A percentile compares a stretch with the other conserved stretches of the same genome.
These are phyloP conservation scores for Krasilnikovozyma curviuscula DNA, from an alignment of 768 basidiomycete genomes.

Conservation along the genomic window DNA sequence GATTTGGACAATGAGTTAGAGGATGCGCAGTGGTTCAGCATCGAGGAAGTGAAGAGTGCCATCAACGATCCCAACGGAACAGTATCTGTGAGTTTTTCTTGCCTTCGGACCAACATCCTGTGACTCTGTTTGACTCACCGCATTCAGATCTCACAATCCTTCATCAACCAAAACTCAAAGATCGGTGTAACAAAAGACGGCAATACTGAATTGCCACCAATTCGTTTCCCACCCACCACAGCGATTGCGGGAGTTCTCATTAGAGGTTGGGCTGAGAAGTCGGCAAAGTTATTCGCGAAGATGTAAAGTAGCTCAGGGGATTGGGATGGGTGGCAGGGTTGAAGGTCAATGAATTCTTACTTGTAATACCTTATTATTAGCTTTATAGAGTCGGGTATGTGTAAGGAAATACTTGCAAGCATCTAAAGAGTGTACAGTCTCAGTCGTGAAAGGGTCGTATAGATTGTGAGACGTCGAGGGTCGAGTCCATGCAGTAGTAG, in stretches of 20 bases:
- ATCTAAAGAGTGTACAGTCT: no score
- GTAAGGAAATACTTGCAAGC: no score
- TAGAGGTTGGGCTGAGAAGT: slow-evolving; percentile 14
- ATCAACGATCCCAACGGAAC: slow-evolving; percentile 26
- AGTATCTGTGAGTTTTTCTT: slow-evolving; percentile 8
- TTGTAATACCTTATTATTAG: no score
- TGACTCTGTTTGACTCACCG: background rate
- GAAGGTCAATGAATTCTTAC: no score
- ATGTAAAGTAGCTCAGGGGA: no score
- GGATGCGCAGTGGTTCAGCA: slow-evolving; percentile 77
- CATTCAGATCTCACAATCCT: background rate
- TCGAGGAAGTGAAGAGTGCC: slow-evolving; percentile 47
- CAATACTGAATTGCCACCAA: background rate
- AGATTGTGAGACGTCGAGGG: no score
- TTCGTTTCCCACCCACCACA: slow-evolving; percentile 18
- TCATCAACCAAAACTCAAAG: background rate
- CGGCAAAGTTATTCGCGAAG: no score
- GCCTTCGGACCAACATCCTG: background rate
- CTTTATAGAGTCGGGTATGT: no score
- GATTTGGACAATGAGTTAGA: slow-evolving; percentile 94
- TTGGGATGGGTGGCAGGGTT: no score
- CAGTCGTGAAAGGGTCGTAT: no score
- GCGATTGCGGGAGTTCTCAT: slow-evolving; percentile 21
- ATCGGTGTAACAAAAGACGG: background rate
- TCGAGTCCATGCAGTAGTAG: no score